phyloP scores from a whole-genome alignment of 495 filamentous ascomycete species.

The Annulohypoxylon nitens region DNA sequence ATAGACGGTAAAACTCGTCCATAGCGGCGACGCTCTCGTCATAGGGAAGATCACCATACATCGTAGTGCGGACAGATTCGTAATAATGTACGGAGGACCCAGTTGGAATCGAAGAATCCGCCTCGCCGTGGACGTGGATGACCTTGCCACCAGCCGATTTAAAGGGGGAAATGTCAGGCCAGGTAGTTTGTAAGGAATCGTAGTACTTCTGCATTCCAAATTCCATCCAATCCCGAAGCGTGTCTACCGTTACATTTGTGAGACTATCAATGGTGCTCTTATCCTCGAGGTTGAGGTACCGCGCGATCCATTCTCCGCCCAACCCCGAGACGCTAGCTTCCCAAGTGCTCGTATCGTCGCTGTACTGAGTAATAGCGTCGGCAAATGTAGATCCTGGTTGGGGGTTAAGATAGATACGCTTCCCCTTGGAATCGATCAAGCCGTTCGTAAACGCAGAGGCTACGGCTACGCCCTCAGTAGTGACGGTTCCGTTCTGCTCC shows the following conservation, averaged over 20 bases:
- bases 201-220: constrained; percentile 54
- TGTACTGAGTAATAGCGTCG: constrained; percentile 61
- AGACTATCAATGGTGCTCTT: constrained; percentile 55
- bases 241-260: constrained; percentile 63
- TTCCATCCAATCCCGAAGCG: constrained; percentile 62
- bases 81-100: constrained; percentile 63
- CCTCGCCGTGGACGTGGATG: constrained; percentile 66
- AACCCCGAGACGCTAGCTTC: constrained; percentile 53
- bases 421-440: constrained; percentile 58
- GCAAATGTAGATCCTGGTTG: constrained; percentile 57
- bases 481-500: constrained; percentile 61
- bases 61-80: constrained; percentile 63
- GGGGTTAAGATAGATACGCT: constrained; percentile 62
- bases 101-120: constrained; percentile 62
- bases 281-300: constrained; percentile 52
- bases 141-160: constrained; percentile 64
- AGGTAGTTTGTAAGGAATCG: constrained; percentile 62
- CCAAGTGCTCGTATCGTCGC: constrained; percentile 56
- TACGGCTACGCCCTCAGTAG: constrained; percentile 56
- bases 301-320: constrained; percentile 56
- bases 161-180: constrained; percentile 62
- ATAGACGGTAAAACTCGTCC: constrained; percentile 66
- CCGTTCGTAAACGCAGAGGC: constrained; percentile 59
- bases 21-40: constrained; percentile 53
- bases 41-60: constrained; percentile 60